Evolutionary conservation across 1,139 yeast genomes (phyloP), one percentile per base, ranked within the genome.

Genomic region (Zhuliangozyma blackwelliae): DNA sequence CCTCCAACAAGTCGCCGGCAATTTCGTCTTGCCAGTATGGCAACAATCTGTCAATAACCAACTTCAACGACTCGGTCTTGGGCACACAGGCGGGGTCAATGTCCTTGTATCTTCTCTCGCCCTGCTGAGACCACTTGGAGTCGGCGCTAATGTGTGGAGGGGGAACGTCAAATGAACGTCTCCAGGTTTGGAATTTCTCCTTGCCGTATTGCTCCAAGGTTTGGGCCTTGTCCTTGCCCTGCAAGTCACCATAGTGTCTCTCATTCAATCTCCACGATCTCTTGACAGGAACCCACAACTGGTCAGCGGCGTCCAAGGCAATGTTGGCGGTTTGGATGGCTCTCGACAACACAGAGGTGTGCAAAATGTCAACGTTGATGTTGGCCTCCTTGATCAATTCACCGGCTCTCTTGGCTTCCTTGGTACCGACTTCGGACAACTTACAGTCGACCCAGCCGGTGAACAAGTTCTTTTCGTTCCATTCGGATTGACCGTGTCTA

Each of bases 401-500:
- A 68, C 97, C 98, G 51, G 97, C 98, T 65, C 86, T 82, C 54
- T 74, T 73, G 53, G 97, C 97, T 74, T 92, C 97, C 64, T 82
- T 75, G 65, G 76, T 79, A 68, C 97, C 97, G 54, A 76, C 68
- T 46, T 77, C 90, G 40, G 94, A 81, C 65, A 92, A 80, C 63
- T 79, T 77, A 51, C 88, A 95, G 66, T 90, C 97, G 49, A 90
- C 97, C 98, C 98, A 92, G 61, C 98, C 98, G 65, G 97, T 90
- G 82, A 92, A 92, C 56, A 90, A 78, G 79, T 92, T 90, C 79
- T 87, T 87, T 71, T 88, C 96, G 70, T 90, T 90, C 97, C 97
- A 90, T 68, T 87, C 97, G 72, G 96, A 86, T 77, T 90, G 96
- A 61, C 97, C 97, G 92, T 90, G 97, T 79, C 97, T 84, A 55